A percentile compares a stretch with the other conserved stretches of the same genome.
phyloP scores from a whole-genome alignment of 257 asterid species.

The Linderniella brevidens region DNA sequence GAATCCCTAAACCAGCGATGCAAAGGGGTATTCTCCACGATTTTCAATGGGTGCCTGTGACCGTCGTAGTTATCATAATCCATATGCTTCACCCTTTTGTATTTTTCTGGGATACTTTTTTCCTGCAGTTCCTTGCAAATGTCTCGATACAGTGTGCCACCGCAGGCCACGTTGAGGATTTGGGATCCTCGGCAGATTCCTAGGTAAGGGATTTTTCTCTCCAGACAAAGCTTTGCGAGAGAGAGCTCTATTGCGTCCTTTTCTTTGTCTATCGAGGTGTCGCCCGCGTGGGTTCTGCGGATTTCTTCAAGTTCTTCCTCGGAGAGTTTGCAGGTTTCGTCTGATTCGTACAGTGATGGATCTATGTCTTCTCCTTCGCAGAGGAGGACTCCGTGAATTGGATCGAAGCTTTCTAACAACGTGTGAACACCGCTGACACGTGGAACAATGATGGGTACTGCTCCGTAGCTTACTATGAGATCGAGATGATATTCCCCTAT shows the following conservation, averaged over 20 bases:
- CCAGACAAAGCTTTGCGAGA: constrained; percentile 72
- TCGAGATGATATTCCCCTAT: constrained; percentile 78
- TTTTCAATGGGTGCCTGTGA: constrained; percentile 44
- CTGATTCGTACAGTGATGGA: constrained; percentile 61
- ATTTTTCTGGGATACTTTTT: constrained; percentile 8
- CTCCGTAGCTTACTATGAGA: constrained; percentile 68
- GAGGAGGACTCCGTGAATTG: constrained; percentile 79
- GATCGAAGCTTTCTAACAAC: constrained; percentile 64
- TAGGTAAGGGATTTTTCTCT: constrained; percentile 67
- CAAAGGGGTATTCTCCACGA: constrained; percentile 49
- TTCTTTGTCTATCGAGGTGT: constrained; percentile 56
- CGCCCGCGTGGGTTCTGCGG: constrained; percentile 38
- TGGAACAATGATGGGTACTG: constrained; percentile 69
- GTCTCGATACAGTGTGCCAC: constrained; percentile 83
- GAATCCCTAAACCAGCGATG: constrained; percentile 62
- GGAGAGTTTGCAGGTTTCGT: constrained; percentile 19
- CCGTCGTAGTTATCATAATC: constrained; percentile 66
- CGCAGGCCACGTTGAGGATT: constrained; percentile 78
- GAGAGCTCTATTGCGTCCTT: constrained; percentile 70
- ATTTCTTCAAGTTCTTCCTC: constrained; percentile 54
- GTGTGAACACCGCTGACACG: constrained; percentile 62
- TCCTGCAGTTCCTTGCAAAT: constrained; percentile 43
- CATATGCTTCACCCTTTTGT: constrained; percentile 34
- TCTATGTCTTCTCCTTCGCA: constrained; percentile 89
- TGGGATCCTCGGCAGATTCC: constrained; percentile 92